A percentile compares a stretch with the other conserved stretches of the same genome.
These are phyloP conservation scores for Fusarium heterosporum DNA, from an alignment of 2,329 filamentous ascomycete species.

Conservation along the genomic window DNA sequence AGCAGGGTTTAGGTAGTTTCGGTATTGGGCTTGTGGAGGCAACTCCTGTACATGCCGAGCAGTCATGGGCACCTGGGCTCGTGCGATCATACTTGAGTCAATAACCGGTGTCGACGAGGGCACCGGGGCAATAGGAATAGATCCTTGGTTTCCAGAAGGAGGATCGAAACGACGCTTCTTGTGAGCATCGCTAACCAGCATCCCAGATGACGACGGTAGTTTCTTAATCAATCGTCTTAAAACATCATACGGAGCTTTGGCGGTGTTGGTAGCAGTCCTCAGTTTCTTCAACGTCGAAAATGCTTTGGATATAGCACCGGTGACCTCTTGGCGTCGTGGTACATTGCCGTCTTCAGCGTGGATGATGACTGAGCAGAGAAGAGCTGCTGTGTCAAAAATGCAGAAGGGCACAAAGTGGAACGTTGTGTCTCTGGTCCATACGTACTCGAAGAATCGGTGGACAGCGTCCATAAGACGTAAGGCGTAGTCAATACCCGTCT, in stretches of 20 bases:
- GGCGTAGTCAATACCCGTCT: slow-evolving; percentile 20
- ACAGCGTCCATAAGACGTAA: slow-evolving; percentile 15
- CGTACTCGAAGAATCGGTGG: slow-evolving; percentile 22
- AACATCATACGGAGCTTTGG: slow-evolving; percentile 29
- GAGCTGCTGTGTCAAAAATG: slow-evolving; percentile 24
- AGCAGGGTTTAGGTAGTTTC: neutral
- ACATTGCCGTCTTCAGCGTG: slow-evolving; percentile 11
- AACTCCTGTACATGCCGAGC: neutral
- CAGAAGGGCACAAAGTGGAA: slow-evolving; percentile 28
- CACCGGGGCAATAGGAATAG: neutral
- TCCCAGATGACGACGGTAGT: slow-evolving; percentile 6
- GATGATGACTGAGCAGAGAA: slow-evolving; percentile 18
- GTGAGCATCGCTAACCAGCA: slow-evolving; percentile 1
- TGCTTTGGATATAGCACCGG: slow-evolving; percentile 1
- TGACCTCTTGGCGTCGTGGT: slow-evolving; percentile 9
- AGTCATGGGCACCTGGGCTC: neutral
- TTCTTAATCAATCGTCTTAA: slow-evolving; percentile 29
- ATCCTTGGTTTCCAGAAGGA: neutral
- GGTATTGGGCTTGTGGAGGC: neutral
- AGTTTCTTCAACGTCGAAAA: slow-evolving; percentile 25
- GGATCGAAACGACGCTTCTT: slow-evolving; percentile 21
- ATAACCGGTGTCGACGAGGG: neutral
- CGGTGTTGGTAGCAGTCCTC: slow-evolving; percentile 22
- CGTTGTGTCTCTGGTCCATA: slow-evolving; percentile 27
- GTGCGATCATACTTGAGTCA: neutral